Base-by-base conservation (phyloP, 306 rosid species). In the Gynostemma pentaphyllum region DNA sequence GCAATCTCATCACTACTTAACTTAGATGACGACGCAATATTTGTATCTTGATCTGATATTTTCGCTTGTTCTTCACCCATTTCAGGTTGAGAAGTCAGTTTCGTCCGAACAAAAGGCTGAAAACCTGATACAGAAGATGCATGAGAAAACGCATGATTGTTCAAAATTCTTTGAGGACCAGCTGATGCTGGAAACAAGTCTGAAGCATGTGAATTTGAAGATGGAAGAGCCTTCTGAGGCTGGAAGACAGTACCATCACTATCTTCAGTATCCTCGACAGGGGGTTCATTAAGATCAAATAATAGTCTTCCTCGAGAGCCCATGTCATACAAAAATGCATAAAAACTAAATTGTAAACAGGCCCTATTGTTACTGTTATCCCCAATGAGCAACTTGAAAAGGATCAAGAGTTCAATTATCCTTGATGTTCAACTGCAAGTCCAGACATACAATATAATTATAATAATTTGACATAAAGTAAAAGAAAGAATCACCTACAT, bases 221-320 rank as follows among this genome's bases (percentile, higher is more conserved):
- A 79, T 53, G 87, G 94, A 36, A 74, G 83, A 11, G 90, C 73
- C 83, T 78, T 88, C 68, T 81, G 92, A 23, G 83, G 96, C 88
- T 79, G 94, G 46, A 82, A 55, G 67, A 69, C 30, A 62, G 52
- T 24, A 40, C 75, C 73, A 22, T 81, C 84, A 44, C 67, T 79
- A 74, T 84, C 98, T 46, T 76, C 95, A 69, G 70, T 79, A 80
- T 92, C 96, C 78, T 86, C 96, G 1, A 77, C 68, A 65, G 99
- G 95, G 71, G 91, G 94, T 80, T 88, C 96, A 53, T 92, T 92
- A 83, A 92, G 99, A 81, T 92, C 99, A 88, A 92, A 88, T 70
- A 92, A 62, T 53, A 53, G 80, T 79, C 79, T 82, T 88, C 88
- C 96, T 81, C 95, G 84, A 69, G 90, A 88, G 82, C 92, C 99